These are phyloP conservation scores for Citeromyces matritensis DNA, from an alignment of 805 yeast species.

Conservation along the genomic window DNA sequence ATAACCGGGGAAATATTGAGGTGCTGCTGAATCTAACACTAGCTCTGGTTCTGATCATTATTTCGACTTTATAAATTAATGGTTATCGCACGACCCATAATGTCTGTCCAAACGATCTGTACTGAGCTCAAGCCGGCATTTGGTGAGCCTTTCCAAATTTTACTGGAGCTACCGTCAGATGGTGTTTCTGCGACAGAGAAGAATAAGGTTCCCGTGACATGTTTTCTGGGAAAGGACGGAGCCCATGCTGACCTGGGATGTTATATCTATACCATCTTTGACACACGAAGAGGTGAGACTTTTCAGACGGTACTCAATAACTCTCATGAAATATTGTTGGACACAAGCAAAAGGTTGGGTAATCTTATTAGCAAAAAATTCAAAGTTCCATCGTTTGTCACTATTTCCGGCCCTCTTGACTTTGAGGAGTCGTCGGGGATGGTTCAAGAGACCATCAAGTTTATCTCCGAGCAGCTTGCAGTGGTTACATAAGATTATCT, in stretches of 20 bases:
- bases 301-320: constrained; percentile 24
- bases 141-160: constrained; percentile 3
- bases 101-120: background rate
- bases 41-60: no score
- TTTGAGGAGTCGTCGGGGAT: no score
- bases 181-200: background rate
- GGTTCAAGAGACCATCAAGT: no score
- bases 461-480: no score
- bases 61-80: no score
- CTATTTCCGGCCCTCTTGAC: constrained; percentile 22
- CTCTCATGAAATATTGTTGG: constrained; percentile 22
- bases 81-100: background rate
- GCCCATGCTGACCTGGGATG: constrained; percentile 18
- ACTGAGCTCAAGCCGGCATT: constrained; percentile 1
- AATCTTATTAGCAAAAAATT: constrained; percentile 21
- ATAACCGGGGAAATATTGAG: constrained; percentile 1
- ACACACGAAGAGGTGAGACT: constrained; percentile 11
- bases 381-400: constrained; percentile 26
- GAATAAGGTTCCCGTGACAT: constrained; percentile 15
- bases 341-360: constrained; percentile 25
- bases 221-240: constrained; percentile 18
- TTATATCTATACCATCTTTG: constrained; percentile 25
- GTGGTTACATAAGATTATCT: no score
- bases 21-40: constrained; percentile 1
- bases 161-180: background rate